Percentiles rank a stretch among this genome's conserved stretches.
Conservation (phyloP, 2,329 filamentous ascomycete species). For the Zelopaecilomyces penicillatus region DNA sequence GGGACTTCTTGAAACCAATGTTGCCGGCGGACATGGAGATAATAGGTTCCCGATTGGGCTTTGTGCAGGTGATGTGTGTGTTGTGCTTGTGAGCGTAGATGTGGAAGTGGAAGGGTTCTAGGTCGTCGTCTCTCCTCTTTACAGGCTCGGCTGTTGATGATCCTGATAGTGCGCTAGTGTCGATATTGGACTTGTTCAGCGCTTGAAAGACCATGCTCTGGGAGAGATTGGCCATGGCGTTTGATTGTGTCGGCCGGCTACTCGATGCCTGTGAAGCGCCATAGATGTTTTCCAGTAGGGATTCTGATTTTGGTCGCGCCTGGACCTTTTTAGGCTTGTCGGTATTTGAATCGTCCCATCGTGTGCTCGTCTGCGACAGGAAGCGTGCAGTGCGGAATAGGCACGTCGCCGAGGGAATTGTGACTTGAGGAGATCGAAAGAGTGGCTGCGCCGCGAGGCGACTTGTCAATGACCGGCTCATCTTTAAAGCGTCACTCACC, state of each 20-base stretch:
- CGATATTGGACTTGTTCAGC: constrained; percentile 24
- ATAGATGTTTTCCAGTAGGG: constrained; percentile 27
- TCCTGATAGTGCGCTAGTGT: constrained; percentile 24
- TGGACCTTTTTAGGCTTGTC: constrained; percentile 13
- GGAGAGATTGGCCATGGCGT: constrained; percentile 25
- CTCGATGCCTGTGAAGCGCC: constrained; percentile 16
- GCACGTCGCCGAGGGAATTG: constrained; percentile 10
- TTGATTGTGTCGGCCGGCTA: constrained; percentile 14
- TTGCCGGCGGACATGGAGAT: constrained; percentile 77
- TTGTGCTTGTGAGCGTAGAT: constrained; percentile 88
- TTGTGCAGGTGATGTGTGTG: constrained; percentile 83
- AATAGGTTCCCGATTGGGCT: constrained; percentile 70
- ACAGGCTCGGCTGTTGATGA: constrained; percentile 12
- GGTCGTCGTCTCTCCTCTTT: constrained; percentile 25
- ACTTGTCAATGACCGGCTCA: constrained; percentile 36
- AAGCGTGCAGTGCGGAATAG: constrained; percentile 19
- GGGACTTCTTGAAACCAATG: constrained; percentile 80
- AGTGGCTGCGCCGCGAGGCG: constrained; percentile 35
- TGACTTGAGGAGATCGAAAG: constrained; percentile 18
- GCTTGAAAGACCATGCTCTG: constrained; percentile 32
- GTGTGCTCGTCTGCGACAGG: constrained; percentile 32
- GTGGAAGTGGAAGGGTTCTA: constrained; percentile 75
- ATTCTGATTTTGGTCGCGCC: constrained; percentile 19
- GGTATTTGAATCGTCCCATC: constrained; percentile 18
- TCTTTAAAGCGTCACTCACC: constrained; percentile 23